Conservation (phyloP, 805 yeast genomes). For the Maudiozyma serrabonitensis region DNA sequence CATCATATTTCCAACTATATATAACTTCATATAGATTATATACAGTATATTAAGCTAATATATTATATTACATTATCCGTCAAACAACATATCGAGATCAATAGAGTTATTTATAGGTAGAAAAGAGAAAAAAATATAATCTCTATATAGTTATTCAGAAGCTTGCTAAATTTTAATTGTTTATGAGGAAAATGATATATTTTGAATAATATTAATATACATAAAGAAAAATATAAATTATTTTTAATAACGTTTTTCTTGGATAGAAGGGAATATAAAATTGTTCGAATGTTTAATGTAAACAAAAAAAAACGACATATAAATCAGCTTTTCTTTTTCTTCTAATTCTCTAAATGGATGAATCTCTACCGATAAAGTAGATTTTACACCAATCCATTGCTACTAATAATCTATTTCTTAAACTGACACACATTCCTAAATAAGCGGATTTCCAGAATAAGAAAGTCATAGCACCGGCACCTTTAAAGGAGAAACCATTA, state of each 20-base stretch:
- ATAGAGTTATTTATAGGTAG: not conserved
- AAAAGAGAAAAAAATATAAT: too few relatives aligned
- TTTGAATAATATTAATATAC: too few relatives aligned
- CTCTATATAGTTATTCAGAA: not conserved
- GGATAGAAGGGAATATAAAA: not conserved
- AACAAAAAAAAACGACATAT: too few relatives aligned
- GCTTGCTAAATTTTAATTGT: not conserved
- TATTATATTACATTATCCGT: conserved; percentile 3
- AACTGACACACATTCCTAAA: conserved; percentile 81
- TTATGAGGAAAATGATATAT: not conserved
- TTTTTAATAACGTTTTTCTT: not conserved
- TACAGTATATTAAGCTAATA: conserved; percentile 2
- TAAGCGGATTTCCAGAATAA: conserved; percentile 93
- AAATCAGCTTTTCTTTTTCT: too few relatives aligned
- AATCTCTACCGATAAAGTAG: conserved; percentile 84
- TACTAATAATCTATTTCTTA: conserved; percentile 80
- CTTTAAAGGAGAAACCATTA: conserved; percentile 62
- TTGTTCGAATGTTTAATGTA: too few relatives aligned
- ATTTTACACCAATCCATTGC: conserved; percentile 85
- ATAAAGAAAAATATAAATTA: not conserved
- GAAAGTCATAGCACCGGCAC: conserved; percentile 82
- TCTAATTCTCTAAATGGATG: conserved; percentile 21
- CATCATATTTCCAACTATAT: not conserved
- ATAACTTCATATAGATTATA: not conserved
- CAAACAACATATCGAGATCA: not conserved